Evolutionary conservation across 768 basidiomycete species (phyloP).

Genomic region (Cubamyces lactineus): DNA sequence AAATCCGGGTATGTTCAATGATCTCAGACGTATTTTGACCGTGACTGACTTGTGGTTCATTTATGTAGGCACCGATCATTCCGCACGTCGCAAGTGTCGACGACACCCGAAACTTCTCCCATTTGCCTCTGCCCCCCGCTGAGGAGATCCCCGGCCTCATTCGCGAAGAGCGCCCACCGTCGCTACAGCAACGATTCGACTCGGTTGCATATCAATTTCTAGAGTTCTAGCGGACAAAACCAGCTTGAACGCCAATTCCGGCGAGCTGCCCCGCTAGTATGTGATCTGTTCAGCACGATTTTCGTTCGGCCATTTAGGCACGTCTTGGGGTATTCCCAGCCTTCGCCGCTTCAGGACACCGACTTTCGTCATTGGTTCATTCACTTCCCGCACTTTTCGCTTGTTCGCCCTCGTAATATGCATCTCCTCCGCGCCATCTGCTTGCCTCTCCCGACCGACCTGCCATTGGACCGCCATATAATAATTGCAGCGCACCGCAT

Average conservation of each 20-base stretch:
- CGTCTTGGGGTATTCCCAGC: not conserved
- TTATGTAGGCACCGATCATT: slow-evolving; percentile 76
- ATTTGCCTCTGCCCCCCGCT: slow-evolving; percentile 72
- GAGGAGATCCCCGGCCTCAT: slow-evolving; percentile 82
- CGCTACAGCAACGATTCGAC: slow-evolving; percentile 67
- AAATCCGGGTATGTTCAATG: slow-evolving; percentile 69
- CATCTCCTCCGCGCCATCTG: not conserved
- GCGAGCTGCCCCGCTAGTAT: not conserved
- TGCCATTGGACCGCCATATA: slow-evolving; percentile 13
- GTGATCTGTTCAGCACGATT: too few species aligned
- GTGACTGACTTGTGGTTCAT: slow-evolving; percentile 11
- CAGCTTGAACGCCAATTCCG: slow-evolving; percentile 3
- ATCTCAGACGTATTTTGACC: not conserved
- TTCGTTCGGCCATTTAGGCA: not conserved
- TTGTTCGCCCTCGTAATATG: slow-evolving; percentile 1
- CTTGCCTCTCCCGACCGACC: too few species aligned
- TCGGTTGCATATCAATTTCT: slow-evolving; percentile 71
- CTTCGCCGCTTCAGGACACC: not conserved
- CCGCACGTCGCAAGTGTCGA: slow-evolving; percentile 79
- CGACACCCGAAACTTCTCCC: slow-evolving; percentile 86
- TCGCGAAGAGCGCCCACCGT: slow-evolving; percentile 59
- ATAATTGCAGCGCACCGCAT: slow-evolving; percentile 10
- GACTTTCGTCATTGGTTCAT: slow-evolving; percentile 1
- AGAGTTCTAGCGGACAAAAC: slow-evolving; percentile 59
- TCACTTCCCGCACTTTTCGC: not conserved